Evolutionary conservation across 176 grass and related monocot genomes (phyloP).

Genomic region (Aechmea fasciata): DNA sequence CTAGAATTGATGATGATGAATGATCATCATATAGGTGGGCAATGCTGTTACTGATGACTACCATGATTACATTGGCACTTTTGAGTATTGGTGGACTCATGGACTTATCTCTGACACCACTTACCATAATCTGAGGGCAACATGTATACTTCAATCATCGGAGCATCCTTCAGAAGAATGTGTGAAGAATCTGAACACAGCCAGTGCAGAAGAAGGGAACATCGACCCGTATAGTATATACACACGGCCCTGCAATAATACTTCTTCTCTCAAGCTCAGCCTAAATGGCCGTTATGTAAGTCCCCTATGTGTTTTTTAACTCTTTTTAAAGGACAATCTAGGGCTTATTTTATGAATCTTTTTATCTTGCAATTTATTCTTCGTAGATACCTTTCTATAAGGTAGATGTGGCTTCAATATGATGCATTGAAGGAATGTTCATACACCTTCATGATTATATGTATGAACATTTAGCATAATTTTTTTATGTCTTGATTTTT

Average conservation of each 20-base stretch:
- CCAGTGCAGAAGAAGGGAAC: constrained; percentile 74
- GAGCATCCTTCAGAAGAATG: constrained; percentile 79
- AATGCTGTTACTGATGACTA: constrained; percentile 94
- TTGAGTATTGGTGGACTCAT: constrained; percentile 97
- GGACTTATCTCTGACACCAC: constrained; percentile 82
- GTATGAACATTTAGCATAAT: too few relatives aligned
- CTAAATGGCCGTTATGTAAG: constrained; percentile 74
- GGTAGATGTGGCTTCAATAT: too few relatives aligned
- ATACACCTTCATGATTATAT: too few relatives aligned
- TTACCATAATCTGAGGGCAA: constrained; percentile 74
- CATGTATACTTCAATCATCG: constrained; percentile 51
- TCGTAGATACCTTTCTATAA: too few relatives aligned
- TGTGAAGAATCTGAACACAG: constrained; percentile 59
- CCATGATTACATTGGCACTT: constrained; percentile 89
- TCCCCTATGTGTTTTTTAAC: not conserved
- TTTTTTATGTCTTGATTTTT: too few relatives aligned
- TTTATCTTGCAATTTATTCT: not conserved
- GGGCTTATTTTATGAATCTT: not conserved
- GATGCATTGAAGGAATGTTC: too few relatives aligned
- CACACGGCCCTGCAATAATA: constrained; percentile 67
- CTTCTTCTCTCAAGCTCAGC: constrained; percentile 49
- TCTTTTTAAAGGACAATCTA: not conserved
- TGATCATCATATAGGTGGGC: constrained; percentile 52
- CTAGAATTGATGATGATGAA: constrained; percentile 2
- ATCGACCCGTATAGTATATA: constrained; percentile 92